A percentile compares a stretch with the other conserved stretches of the same genome.
Conservation (phyloP, 2,329 filamentous ascomycete genomes). For the Penicillium capsulatum region DNA sequence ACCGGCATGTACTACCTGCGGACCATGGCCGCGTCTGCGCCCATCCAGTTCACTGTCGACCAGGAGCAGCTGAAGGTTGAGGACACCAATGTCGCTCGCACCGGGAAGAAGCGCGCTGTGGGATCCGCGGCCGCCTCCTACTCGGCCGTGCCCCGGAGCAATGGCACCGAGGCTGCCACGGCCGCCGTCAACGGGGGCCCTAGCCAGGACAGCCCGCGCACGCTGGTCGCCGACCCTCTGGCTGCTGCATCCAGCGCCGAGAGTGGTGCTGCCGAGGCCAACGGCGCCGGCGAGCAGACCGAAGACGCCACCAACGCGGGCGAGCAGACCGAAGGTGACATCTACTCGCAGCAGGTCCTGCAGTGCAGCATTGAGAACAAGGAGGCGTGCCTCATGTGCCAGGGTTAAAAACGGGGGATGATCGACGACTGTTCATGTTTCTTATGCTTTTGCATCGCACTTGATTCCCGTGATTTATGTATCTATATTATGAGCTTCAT, state of each 20-base stretch:
- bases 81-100: constrained; percentile 71
- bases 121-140: constrained; percentile 56
- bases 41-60: constrained; percentile 98
- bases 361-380: constrained; percentile 97
- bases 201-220: constrained; percentile 22
- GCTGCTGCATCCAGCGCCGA: constrained; percentile 40
- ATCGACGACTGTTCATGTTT: constrained; percentile 18
- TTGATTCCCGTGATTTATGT: constrained; percentile 20
- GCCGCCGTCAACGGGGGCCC: constrained; percentile 42
- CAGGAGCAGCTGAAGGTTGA: constrained; percentile 87
- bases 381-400: constrained; percentile 95
- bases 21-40: constrained; percentile 92
- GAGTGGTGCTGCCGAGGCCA: constrained; percentile 54
- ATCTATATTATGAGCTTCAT: constrained; percentile 36
- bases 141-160: constrained; percentile 61
- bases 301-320: constrained; percentile 71
- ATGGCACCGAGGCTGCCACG: constrained; percentile 60
- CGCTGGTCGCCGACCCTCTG: constrained; percentile 64
- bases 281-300: constrained; percentile 46
- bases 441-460: constrained; percentile 3
- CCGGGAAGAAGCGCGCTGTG: constrained; percentile 65
- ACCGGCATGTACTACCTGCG: constrained; percentile 99
- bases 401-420: constrained; percentile 57
- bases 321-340: constrained; percentile 77
- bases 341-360: constrained; percentile 89